Evolutionary conservation across 2,329 filamentous ascomycete species (phyloP).

Genomic region (Colletotrichum filicis): DNA sequence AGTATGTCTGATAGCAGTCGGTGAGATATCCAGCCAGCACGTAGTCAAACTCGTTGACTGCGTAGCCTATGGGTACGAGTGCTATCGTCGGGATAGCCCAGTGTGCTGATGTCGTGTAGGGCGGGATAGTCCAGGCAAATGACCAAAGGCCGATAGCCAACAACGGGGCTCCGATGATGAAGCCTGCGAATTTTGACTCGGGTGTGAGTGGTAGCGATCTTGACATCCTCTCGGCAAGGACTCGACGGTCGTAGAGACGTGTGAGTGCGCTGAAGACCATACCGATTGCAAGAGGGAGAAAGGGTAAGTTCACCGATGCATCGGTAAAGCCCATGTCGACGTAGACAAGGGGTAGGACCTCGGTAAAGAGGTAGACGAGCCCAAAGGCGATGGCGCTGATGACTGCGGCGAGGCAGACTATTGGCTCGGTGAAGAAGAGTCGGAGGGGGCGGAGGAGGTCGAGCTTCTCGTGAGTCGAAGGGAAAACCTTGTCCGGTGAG

Average conservation of each 20-base stretch:
- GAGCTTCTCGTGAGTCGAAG: neutral
- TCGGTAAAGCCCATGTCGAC: neutral
- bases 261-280: conserved; percentile 7
- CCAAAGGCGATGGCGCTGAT: conserved; percentile 17
- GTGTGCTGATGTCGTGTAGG: conserved; percentile 41
- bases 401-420: conserved; percentile 7
- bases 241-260: neutral
- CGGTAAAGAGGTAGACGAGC: conserved; percentile 21
- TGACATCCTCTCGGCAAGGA: conserved; percentile 1
- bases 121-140: conserved; percentile 60
- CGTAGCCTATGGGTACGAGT: conserved; percentile 56
- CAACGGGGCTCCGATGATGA: conserved; percentile 53
- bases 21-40: conserved; percentile 24
- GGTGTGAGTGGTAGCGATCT: neutral
- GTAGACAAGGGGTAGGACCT: conserved; percentile 10
- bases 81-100: conserved; percentile 53
- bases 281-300: neutral
- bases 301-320: conserved; percentile 13
- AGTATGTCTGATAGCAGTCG: conserved; percentile 17
- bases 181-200: conserved; percentile 41
- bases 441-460: conserved; percentile 9
- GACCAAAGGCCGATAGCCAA: conserved; percentile 56
- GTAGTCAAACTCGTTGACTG: conserved; percentile 54
- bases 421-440: conserved; percentile 20
- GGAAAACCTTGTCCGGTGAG: neutral